A percentile compares a stretch with the other conserved stretches of the same genome.
Evolutionary conservation across 495 filamentous ascomycete genomes (phyloP).

Genomic region (Penicillium soppii): DNA sequence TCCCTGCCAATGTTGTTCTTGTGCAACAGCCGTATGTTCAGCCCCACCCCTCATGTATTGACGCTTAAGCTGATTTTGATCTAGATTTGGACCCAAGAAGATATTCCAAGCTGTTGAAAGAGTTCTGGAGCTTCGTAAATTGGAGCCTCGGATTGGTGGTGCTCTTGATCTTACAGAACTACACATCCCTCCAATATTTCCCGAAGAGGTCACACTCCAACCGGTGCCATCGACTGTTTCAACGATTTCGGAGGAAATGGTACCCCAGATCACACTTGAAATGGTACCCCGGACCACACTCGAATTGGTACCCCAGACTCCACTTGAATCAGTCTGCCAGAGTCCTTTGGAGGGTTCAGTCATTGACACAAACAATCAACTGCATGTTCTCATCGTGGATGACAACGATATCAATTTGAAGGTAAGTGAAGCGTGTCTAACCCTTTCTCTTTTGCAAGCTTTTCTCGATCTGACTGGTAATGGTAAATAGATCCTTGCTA

Average conservation of each 20-base stretch:
- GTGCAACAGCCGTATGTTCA: constrained; percentile 19
- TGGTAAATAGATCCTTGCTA: constrained; percentile 16
- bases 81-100: constrained; percentile 17
- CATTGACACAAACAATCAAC: background rate
- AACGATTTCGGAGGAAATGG: too few species aligned
- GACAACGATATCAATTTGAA: constrained; percentile 41
- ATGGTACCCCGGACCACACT: background rate
- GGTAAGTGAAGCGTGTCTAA: too few species aligned
- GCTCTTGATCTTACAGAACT: background rate
- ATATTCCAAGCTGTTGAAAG: constrained; percentile 4
- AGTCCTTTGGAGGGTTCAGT: background rate
- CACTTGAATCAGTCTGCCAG: background rate
- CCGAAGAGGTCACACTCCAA: too few species aligned
- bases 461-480: background rate
- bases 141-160: background rate
- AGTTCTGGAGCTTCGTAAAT: background rate
- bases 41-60: background rate
- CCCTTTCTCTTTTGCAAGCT: background rate
- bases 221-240: too few species aligned
- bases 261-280: background rate
- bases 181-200: background rate
- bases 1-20: constrained; percentile 5
- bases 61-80: background rate
- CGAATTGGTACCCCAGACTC: background rate
- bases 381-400: constrained; percentile 34